phyloP scores from a whole-genome alignment of 2,329 filamentous ascomycete species.

The Ophiostoma himal-ulmi region DNA sequence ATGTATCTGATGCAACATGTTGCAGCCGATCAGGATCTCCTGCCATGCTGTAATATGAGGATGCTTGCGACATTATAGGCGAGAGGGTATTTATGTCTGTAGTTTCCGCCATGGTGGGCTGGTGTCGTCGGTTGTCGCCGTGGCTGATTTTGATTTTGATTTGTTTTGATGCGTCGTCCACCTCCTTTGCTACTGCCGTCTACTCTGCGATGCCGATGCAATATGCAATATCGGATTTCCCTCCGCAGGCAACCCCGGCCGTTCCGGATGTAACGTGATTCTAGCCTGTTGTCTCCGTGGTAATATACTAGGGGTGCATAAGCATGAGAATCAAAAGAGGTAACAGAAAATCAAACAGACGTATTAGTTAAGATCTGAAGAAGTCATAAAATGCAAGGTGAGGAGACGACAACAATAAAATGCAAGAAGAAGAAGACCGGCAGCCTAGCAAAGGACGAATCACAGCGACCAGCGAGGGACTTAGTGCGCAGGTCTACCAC shows the following conservation, averaged over 20 bases:
- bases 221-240: background rate
- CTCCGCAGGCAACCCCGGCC: background rate
- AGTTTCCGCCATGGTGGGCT: constrained; percentile 3
- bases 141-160: background rate
- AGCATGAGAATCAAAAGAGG: background rate
- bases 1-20: background rate
- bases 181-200: background rate
- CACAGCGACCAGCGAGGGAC: background rate
- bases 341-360: background rate
- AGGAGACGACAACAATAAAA: background rate
- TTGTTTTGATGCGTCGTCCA: background rate
- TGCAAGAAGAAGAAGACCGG: background rate
- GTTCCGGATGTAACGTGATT: background rate
- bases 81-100: background rate
- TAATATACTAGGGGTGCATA: background rate
- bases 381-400: background rate
- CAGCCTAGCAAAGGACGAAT: background rate
- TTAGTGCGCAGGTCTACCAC: background rate
- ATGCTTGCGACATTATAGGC: constrained; percentile 1
- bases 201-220: background rate
- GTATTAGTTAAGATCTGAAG: background rate
- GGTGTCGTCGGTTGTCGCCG: constrained; percentile 1
- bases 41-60: background rate
- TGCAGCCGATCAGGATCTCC: constrained; percentile 2
- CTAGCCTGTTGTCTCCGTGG: background rate